phyloP scores from a whole-genome alignment of 2,329 filamentous ascomycete genomes.

The Cladobotryum mycophilum region DNA sequence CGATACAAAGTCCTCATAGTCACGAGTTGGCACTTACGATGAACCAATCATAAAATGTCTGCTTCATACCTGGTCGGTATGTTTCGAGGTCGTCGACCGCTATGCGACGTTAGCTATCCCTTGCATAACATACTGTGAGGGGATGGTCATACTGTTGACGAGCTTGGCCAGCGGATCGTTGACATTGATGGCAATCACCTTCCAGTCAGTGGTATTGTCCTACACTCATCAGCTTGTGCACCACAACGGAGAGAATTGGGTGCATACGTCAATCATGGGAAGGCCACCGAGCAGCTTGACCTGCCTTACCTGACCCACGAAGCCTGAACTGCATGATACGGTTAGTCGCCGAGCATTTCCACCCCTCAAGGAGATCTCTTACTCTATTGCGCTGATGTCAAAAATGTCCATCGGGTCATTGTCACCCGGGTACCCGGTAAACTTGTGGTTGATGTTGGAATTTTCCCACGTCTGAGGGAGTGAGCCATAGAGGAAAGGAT shows the following conservation, averaged over 20 bases:
- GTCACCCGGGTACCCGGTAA: slow-evolving; percentile 32
- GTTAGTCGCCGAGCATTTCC: neutral
- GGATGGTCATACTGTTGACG: slow-evolving; percentile 25
- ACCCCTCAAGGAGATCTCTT: slow-evolving; percentile 7
- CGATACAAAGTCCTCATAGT: no score
- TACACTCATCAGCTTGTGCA: neutral
- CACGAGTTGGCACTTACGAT: slow-evolving; percentile 20
- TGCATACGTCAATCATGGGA: slow-evolving; percentile 32
- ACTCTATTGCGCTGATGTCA: slow-evolving; percentile 30
- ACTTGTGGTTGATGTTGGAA: slow-evolving; percentile 33
- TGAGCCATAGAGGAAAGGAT: slow-evolving; percentile 38
- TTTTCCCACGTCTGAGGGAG: slow-evolving; percentile 41
- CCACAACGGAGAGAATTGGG: neutral
- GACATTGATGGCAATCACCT: slow-evolving; percentile 33
- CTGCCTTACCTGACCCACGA: slow-evolving; percentile 34
- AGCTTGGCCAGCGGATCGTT: slow-evolving; percentile 31
- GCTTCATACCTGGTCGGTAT: slow-evolving; percentile 30
- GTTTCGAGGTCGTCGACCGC: slow-evolving; percentile 32
- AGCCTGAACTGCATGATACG: slow-evolving; percentile 16
- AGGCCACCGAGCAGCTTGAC: slow-evolving; percentile 37
- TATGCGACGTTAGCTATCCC: slow-evolving; percentile 15
- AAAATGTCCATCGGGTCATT: slow-evolving; percentile 39
- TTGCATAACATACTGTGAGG: no score
- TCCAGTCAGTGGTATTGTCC: slow-evolving; percentile 33
- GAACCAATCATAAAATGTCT: slow-evolving; percentile 34